A percentile compares a stretch with the other conserved stretches of the same genome.
phyloP scores from a whole-genome alignment of 73 alveolate species.

The Uronychia binucleata region DNA sequence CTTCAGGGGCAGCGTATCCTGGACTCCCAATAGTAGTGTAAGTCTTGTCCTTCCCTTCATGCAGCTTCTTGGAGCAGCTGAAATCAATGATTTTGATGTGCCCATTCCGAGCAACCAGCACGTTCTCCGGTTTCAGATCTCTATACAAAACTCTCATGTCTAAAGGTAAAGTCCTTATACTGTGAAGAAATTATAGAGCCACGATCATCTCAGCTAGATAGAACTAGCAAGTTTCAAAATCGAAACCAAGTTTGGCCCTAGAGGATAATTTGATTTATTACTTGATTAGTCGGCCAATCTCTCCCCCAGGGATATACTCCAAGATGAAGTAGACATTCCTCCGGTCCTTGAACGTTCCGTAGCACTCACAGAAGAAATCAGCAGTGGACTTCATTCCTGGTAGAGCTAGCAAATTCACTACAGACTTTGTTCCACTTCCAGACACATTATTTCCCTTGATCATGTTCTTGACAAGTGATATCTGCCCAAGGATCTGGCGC shows the following conservation, averaged over 20 bases:
- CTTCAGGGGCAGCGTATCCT: constrained; percentile 40
- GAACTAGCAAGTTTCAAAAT: background rate
- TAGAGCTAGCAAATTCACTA: background rate
- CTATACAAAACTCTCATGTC: background rate
- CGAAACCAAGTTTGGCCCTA: background rate
- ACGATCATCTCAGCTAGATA: background rate
- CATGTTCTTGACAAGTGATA: background rate
- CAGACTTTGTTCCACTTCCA: background rate
- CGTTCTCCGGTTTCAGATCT: constrained; percentile 21
- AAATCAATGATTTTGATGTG: constrained; percentile 41
- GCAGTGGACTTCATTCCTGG: background rate
- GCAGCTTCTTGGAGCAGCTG: constrained; percentile 29
- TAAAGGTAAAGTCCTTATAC: background rate
- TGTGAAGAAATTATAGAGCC: background rate
- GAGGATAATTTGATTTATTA: too few relatives aligned
- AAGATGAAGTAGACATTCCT: background rate
- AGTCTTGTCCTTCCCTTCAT: constrained; percentile 24
- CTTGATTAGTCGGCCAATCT: background rate
- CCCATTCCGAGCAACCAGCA: constrained; percentile 37
- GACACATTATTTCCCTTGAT: background rate
- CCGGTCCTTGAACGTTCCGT: background rate
- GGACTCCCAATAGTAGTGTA: constrained; percentile 45
- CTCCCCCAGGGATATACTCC: background rate
- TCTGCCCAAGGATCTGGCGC: background rate
- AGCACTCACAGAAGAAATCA: background rate